A percentile compares a stretch with the other conserved stretches of the same genome.
phyloP scores from a whole-genome alignment of 805 yeast genomes.

The Hanseniaspora clermontiae region DNA sequence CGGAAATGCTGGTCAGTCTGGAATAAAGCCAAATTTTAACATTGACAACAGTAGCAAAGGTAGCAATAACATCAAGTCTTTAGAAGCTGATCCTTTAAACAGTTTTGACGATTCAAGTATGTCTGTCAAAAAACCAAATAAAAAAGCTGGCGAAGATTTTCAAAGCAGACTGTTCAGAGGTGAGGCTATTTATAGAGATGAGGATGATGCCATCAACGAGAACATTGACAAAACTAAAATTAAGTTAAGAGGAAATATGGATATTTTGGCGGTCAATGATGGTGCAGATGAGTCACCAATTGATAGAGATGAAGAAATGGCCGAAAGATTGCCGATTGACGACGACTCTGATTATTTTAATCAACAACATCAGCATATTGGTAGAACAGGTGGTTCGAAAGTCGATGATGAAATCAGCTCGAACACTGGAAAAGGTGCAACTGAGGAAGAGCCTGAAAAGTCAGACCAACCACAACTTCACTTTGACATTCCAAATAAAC shows the following conservation, averaged over 20 bases:
- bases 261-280: not conserved
- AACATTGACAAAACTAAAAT: constrained; percentile 11
- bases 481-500: constrained; percentile 10
- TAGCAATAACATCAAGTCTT: not conserved
- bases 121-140: not conserved
- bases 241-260: not conserved
- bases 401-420: not conserved
- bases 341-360: constrained; percentile 5
- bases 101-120: not conserved
- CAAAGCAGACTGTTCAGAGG: constrained; percentile 29
- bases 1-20: not conserved
- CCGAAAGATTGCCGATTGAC: not conserved
- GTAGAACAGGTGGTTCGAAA: not conserved
- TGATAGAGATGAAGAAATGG: not conserved
- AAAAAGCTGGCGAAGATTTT: constrained; percentile 18
- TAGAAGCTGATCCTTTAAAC: not conserved
- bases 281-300: not conserved
- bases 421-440: not conserved
- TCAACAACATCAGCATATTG: not conserved
- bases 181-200: constrained; percentile 26
- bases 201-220: constrained; percentile 17
- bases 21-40: not conserved
- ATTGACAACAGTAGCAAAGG: not conserved
- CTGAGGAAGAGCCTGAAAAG: not conserved
- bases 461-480: constrained; percentile 5